These are phyloP conservation scores for Rhizopogon salebrosus DNA, from an alignment of 768 basidiomycete genomes.

Conservation along the genomic window DNA sequence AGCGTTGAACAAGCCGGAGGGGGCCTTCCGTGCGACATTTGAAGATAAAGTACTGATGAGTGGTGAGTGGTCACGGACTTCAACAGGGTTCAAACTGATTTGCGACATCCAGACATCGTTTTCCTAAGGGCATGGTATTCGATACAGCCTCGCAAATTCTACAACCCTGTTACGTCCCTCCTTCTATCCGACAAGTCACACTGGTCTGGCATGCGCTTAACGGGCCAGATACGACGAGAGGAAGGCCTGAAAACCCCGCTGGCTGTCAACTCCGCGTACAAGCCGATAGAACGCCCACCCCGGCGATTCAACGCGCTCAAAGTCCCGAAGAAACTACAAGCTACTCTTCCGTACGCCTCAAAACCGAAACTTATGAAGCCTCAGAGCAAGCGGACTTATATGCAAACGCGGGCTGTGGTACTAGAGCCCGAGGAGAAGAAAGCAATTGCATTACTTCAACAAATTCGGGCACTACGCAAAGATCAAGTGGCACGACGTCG, in stretches of 20 bases:
- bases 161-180: slow-evolving; percentile 93
- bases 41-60: slow-evolving; percentile 97
- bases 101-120: slow-evolving; percentile 65
- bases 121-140: slow-evolving; percentile 97
- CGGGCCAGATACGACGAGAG: slow-evolving; percentile 87
- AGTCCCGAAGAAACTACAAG: slow-evolving; percentile 87
- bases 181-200: slow-evolving; percentile 74
- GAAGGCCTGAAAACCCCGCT: slow-evolving; percentile 79
- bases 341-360: slow-evolving; percentile 83
- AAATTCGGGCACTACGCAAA: slow-evolving; percentile 87
- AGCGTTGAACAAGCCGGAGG: slow-evolving; percentile 90
- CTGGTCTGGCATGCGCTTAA: slow-evolving; percentile 95
- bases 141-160: slow-evolving; percentile 90
- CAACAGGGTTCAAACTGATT: neutral
- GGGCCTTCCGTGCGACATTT: slow-evolving; percentile 93
- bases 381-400: slow-evolving; percentile 74
- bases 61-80: slow-evolving; percentile 46
- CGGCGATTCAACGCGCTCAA: slow-evolving; percentile 90
- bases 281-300: slow-evolving; percentile 68
- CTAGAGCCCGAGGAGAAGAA: slow-evolving; percentile 94
- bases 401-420: slow-evolving; percentile 92
- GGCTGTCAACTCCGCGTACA: slow-evolving; percentile 84
- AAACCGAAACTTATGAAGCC: slow-evolving; percentile 83
- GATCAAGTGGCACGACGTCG: slow-evolving; percentile 75
- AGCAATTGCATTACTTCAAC: slow-evolving; percentile 86